A percentile compares a stretch with the other conserved stretches of the same genome.
Conservation (phyloP, 352 stramenopile genomes). For the Globisporangium paddicum region DNA sequence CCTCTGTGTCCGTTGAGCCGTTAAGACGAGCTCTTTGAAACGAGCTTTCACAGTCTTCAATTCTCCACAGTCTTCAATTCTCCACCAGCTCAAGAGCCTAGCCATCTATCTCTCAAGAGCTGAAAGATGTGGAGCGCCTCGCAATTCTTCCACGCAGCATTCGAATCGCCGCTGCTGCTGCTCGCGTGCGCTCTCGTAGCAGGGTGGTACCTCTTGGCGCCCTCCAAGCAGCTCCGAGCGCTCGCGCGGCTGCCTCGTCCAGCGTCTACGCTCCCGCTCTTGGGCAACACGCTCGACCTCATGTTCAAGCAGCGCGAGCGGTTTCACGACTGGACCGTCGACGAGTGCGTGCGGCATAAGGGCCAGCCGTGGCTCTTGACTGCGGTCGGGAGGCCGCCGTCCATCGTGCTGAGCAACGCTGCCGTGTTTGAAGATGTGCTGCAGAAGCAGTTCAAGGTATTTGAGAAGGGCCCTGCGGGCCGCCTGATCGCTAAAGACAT, state of each 20-base stretch:
- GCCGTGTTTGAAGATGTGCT: slow-evolving; percentile 49
- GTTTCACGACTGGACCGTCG: slow-evolving; percentile 55
- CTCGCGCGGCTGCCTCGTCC: slow-evolving; percentile 25
- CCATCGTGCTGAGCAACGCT: slow-evolving; percentile 35
- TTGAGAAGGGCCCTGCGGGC: slow-evolving; percentile 52
- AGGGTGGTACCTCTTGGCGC: slow-evolving; percentile 19
- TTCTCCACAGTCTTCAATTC: background rate
- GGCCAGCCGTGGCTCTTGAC: slow-evolving; percentile 42
- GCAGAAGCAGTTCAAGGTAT: slow-evolving; percentile 67
- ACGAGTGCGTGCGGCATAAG: slow-evolving; percentile 34
- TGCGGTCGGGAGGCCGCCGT: slow-evolving; percentile 28
- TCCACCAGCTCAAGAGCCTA: too few species aligned
- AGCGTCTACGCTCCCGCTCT: slow-evolving; percentile 29
- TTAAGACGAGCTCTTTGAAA: too few species aligned
- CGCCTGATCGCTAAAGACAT: slow-evolving; percentile 36
- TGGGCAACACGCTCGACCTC: slow-evolving; percentile 51
- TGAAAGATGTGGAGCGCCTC: slow-evolving; percentile 6
- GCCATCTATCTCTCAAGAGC: background rate
- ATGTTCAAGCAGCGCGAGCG: slow-evolving; percentile 35
- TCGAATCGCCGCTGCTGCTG: slow-evolving; percentile 8
- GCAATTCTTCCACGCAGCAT: slow-evolving; percentile 1
- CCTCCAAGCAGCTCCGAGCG: slow-evolving; percentile 20
- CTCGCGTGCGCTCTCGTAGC: slow-evolving; percentile 10
- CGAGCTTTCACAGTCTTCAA: background rate
- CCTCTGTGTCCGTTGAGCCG: background rate